These are phyloP conservation scores for Backusella tarrabulga DNA, from an alignment of 192 early-diverging fungal species.

Conservation along the genomic window DNA sequence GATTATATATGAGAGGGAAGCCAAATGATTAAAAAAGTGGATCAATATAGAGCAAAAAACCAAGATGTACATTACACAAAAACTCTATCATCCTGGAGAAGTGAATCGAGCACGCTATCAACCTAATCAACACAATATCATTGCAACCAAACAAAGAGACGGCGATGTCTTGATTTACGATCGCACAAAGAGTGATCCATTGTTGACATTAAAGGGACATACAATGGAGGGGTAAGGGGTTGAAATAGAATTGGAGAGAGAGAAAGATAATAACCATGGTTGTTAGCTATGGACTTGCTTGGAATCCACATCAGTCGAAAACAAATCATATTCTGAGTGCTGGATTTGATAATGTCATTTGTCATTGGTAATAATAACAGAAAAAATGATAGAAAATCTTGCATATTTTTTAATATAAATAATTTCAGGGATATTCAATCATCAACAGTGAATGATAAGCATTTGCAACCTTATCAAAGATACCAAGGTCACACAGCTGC, in stretches of 20 bases:
- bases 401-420: background rate
- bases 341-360: conserved; percentile 89
- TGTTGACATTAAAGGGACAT: conserved; percentile 84
- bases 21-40: background rate
- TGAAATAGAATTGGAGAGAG: background rate
- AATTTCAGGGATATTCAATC: conserved; percentile 74
- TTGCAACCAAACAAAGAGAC: conserved; percentile 89
- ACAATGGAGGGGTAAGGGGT: conserved; percentile 82
- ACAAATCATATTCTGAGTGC: conserved; percentile 86
- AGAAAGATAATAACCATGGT: background rate
- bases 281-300: conserved; percentile 84
- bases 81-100: conserved; percentile 94
- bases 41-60: conserved; percentile 48
- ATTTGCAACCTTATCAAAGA: conserved; percentile 71
- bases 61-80: conserved; percentile 83
- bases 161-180: conserved; percentile 96
- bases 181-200: conserved; percentile 76
- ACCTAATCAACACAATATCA: conserved; percentile 91
- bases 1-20: background rate
- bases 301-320: conserved; percentile 67
- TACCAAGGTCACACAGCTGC: conserved; percentile 87
- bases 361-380: conserved; percentile 63
- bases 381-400: conserved; percentile 6
- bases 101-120: conserved; percentile 97
- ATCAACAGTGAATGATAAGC: conserved; percentile 66